A percentile compares a stretch with the other conserved stretches of the same genome.
These are phyloP conservation scores for Fusarium bactridioides DNA, from an alignment of 2,329 filamentous ascomycete genomes.

Conservation along the genomic window DNA sequence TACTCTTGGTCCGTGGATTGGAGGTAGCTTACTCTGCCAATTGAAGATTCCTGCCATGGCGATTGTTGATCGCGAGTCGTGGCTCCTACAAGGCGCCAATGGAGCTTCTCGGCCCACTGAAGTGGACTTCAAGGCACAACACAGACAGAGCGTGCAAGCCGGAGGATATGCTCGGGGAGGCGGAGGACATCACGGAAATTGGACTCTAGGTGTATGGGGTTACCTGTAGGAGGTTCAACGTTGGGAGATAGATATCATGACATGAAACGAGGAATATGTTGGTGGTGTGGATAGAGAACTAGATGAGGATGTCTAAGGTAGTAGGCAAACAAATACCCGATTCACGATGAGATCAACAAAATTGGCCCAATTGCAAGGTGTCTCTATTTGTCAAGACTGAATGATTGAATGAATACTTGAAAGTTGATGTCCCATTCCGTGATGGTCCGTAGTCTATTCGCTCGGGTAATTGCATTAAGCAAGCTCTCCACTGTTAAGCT, in stretches of 20 bases:
- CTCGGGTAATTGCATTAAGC: slow-evolving; percentile 47
- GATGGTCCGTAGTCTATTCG: slow-evolving; percentile 6
- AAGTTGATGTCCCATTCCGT: slow-evolving; percentile 16
- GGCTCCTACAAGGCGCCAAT: slow-evolving; percentile 70
- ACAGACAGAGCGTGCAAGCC: slow-evolving; percentile 71
- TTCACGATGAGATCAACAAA: background rate
- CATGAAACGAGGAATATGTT: slow-evolving; percentile 1
- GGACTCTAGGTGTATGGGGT: slow-evolving; percentile 71
- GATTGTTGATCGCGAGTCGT: slow-evolving; percentile 75
- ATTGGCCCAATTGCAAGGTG: background rate
- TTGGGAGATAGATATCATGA: background rate
- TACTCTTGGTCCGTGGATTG: slow-evolving; percentile 76
- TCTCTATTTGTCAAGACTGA: background rate
- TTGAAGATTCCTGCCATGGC: slow-evolving; percentile 74
- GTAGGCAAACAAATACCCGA: slow-evolving; percentile 26
- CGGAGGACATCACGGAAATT: slow-evolving; percentile 56
- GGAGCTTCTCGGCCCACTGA: slow-evolving; percentile 69
- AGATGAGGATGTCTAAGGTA: background rate
- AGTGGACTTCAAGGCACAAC: slow-evolving; percentile 63
- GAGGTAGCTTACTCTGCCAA: slow-evolving; percentile 74
- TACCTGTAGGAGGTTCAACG: slow-evolving; percentile 48
- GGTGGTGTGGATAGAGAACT: background rate
- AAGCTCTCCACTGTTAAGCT: slow-evolving; percentile 31
- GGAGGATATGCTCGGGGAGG: slow-evolving; percentile 54
- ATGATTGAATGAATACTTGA: background rate